Evolutionary conservation across 768 basidiomycete genomes (phyloP).

Genomic region (Cystofilobasidium capitatum): DNA sequence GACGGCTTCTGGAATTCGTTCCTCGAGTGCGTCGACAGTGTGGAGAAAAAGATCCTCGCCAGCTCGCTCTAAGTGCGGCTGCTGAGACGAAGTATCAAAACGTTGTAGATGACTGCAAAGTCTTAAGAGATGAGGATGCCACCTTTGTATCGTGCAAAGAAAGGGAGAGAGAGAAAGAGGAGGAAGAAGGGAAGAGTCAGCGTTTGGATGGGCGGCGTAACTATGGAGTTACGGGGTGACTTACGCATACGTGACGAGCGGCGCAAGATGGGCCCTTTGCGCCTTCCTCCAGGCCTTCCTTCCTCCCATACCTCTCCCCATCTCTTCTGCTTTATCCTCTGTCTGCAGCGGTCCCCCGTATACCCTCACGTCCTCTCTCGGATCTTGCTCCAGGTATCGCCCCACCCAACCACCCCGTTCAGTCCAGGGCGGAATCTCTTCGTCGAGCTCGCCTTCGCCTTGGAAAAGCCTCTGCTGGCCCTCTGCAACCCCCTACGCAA

Average conservation of each 20-base stretch:
- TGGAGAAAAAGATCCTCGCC: conserved; percentile 17
- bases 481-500: not conserved
- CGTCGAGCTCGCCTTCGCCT: too few species aligned
- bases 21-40: conserved; percentile 14
- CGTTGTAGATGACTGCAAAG: too few species aligned
- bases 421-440: too few species aligned
- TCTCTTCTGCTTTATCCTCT: not conserved
- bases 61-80: conserved; percentile 3
- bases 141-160: too few species aligned
- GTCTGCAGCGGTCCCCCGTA: too few species aligned
- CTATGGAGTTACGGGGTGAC: not conserved
- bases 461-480: not conserved
- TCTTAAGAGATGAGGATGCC: too few species aligned
- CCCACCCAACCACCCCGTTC: too few species aligned
- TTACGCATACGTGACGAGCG: not conserved
- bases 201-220: not conserved
- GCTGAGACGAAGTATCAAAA: too few species aligned
- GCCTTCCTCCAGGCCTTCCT: conserved; percentile 1
- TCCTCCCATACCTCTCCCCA: not conserved
- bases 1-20: conserved; percentile 18
- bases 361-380: too few species aligned
- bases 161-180: not conserved
- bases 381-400: too few species aligned
- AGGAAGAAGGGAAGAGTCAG: not conserved
- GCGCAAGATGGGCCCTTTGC: not conserved